A percentile compares a stretch with the other conserved stretches of the same genome.
Evolutionary conservation across 2,329 filamentous ascomycete genomes (phyloP).

Genomic region (Hirsutella thompsonii): DNA sequence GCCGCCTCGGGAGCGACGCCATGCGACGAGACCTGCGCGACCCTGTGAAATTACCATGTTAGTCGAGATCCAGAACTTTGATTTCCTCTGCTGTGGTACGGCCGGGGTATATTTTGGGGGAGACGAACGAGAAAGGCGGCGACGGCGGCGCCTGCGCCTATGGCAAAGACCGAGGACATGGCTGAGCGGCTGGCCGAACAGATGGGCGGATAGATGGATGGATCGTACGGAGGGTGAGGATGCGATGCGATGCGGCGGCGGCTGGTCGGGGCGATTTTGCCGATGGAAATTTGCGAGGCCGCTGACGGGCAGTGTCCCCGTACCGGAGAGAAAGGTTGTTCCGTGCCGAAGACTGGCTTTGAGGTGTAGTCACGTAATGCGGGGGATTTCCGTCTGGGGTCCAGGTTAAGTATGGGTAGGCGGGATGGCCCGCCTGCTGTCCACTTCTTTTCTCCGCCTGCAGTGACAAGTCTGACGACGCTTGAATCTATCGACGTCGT

Average conservation of each 20-base stretch:
- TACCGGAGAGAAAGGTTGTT: constrained; percentile 8
- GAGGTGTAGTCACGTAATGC: too few species aligned
- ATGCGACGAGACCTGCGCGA: constrained; percentile 80
- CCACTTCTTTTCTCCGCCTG: too few species aligned
- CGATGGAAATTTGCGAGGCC: not conserved
- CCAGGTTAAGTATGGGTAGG: too few species aligned
- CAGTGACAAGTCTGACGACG: too few species aligned
- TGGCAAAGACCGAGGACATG: constrained; percentile 32
- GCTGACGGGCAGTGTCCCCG: too few species aligned
- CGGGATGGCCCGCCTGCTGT: too few species aligned
- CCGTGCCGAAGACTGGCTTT: too few species aligned
- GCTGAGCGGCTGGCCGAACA: constrained; percentile 3
- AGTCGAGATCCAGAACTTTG: too few species aligned
- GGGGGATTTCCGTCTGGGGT: too few species aligned
- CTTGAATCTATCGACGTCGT: too few species aligned
- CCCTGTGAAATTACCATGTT: constrained; percentile 41
- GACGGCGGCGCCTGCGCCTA: constrained; percentile 34
- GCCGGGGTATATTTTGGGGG: not conserved
- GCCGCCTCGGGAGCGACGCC: constrained; percentile 68
- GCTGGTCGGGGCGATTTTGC: constrained; percentile 11
- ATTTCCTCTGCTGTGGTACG: not conserved
- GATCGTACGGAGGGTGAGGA: too few species aligned
- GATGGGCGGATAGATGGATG: not conserved
- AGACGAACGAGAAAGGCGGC: constrained; percentile 36
- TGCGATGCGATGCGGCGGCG: too few species aligned